phyloP scores from a whole-genome alignment of 2,329 filamentous ascomycete genomes.

The Orbilia ellipsospora region DNA sequence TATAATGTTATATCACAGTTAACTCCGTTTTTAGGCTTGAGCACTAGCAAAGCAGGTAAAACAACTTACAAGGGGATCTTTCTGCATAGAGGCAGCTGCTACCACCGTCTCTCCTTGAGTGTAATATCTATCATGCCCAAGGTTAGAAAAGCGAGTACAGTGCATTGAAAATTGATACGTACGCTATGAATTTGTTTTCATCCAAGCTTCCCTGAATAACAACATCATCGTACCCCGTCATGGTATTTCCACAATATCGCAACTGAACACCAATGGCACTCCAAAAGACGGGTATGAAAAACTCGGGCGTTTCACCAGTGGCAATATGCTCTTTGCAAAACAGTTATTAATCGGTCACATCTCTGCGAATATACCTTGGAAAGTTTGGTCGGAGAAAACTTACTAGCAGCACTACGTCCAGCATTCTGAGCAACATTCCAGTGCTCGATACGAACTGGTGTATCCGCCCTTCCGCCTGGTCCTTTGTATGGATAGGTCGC shows the following conservation, averaged over 20 bases:
- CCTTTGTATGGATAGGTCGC: conserved; percentile 94
- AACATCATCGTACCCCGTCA: conserved; percentile 84
- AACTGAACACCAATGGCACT: conserved; percentile 89
- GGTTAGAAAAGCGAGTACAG: too few species aligned
- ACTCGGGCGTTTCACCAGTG: conserved; percentile 72
- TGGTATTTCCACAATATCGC: conserved; percentile 90
- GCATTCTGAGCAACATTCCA: conserved; percentile 98
- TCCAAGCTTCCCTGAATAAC: conserved; percentile 80
- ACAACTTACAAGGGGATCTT: conserved; percentile 75
- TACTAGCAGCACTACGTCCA: conserved; percentile 77
- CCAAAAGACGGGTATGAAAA: conserved; percentile 96
- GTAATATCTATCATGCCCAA: conserved; percentile 25
- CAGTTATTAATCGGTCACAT: background rate
- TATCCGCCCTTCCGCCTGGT: conserved; percentile 78
- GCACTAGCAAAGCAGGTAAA: background rate
- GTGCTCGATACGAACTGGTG: conserved; percentile 80
- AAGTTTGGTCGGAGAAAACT: background rate
- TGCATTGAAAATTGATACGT: conserved; percentile 60
- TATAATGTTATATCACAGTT: background rate
- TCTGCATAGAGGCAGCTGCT: conserved; percentile 89
- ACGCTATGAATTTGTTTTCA: conserved; percentile 85
- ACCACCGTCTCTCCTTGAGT: conserved; percentile 71
- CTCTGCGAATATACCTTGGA: background rate
- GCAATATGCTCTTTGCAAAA: conserved; percentile 71
- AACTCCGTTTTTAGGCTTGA: too few species aligned